These are phyloP conservation scores for Aspergillus mulundensis DNA, from an alignment of 495 filamentous ascomycete genomes.

Conservation along the genomic window DNA sequence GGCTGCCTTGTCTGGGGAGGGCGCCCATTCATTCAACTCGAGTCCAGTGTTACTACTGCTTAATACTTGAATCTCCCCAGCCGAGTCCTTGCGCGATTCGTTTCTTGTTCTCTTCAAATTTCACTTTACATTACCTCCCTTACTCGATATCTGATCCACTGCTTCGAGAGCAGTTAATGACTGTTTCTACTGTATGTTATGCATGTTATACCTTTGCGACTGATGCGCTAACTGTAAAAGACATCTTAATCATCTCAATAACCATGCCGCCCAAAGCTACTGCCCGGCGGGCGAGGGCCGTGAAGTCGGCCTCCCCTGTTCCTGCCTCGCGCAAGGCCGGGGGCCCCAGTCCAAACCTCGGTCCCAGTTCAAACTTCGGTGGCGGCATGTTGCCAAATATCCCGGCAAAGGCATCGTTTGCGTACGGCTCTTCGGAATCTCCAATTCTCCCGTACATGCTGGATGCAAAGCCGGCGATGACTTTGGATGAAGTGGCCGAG, in stretches of 20 bases:
- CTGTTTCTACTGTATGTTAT: neutral
- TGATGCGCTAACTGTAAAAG: neutral
- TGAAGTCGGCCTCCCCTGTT: conserved; percentile 1
- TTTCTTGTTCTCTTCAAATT: neutral
- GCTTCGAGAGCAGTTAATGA: conserved; percentile 1
- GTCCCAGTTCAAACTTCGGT: conserved; percentile 3
- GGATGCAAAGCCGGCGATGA: conserved; percentile 16
- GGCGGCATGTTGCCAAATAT: conserved; percentile 25
- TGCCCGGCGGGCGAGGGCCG: neutral
- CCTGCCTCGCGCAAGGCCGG: conserved; percentile 14
- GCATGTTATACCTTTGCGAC: neutral
- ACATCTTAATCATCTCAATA: neutral
- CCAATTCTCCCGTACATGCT: conserved; percentile 26
- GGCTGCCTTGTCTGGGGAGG: conserved; percentile 5
- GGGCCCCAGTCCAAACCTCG: conserved; percentile 4
- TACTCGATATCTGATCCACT: neutral
- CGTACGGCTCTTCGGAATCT: conserved; percentile 31
- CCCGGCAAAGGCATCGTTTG: conserved; percentile 29
- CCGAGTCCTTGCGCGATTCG: neutral
- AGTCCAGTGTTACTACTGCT: neutral
- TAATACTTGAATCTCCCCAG: neutral
- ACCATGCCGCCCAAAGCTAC: conserved; percentile 4
- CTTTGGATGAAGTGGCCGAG: conserved; percentile 23
- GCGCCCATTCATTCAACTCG: conserved; percentile 8
- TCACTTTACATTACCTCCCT: neutral